Base-by-base conservation (phyloP, 768 basidiomycete species). In the Leccinum uliginosum region DNA sequence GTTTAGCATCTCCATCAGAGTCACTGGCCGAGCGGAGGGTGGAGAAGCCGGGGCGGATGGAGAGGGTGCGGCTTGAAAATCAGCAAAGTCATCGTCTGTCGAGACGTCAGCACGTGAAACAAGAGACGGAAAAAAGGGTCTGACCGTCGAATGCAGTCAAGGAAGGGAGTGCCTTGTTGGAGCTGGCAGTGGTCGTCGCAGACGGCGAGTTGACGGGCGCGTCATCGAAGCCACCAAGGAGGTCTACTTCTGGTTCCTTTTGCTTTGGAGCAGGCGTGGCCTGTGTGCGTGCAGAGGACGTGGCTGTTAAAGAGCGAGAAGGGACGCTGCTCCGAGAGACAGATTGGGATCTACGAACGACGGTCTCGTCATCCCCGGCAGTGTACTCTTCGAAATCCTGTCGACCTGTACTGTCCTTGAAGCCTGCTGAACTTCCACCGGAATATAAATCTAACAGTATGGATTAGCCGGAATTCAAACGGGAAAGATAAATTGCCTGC, bases 361-460 rank as follows among this genome's bases (percentile, higher is more conserved):
- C 71, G 40, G 67, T 72, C n/a, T 96, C 93, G 58, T 98, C 95
- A 57, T 93, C 93, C 2, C 96, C 96, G 12, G 96, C 97, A 62
- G 96, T 91, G 71, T 99, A 99, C 70, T 98, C 95, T 65, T 98
- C 95, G 62, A 84, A 98, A 24, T 82, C 81, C 54, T 78, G 75
- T 15, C 83, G 74, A 40, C 83, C 72, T 8, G 72, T 70, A 30
- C 72, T 76, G 59, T 92, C 89, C 51, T 81, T 77, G 73, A 88
- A 91, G 2, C 79, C 80, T 54, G 79, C 76, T 40, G 82, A 78
- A 45, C 78, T 76, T 4, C 80, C 76, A 44, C 68, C 68, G 19
- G 74, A 73, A 55, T 76, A 75, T 48, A 63, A 67, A 51, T 76
- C 75, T 77, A 44, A 51, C 57, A 56, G 43, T 61, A 55, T 59